A percentile compares a stretch with the other conserved stretches of the same genome.
Evolutionary conservation across 176 grass and related monocot genomes (phyloP).

Genomic region (Paspalum notatum): DNA sequence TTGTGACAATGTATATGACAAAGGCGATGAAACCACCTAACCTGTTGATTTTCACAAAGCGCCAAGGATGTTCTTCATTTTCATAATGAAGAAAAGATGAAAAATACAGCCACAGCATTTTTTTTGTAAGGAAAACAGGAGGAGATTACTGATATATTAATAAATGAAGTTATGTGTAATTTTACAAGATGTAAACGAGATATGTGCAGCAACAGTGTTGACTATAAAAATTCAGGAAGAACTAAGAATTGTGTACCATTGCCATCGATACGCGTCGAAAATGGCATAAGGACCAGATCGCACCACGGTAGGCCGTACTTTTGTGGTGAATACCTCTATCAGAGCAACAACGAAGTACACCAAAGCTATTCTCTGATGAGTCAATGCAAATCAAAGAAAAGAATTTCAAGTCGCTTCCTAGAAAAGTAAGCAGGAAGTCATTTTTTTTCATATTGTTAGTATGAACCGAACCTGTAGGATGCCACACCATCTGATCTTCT

Average conservation of each 20-base stretch:
- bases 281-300: constrained; percentile 47
- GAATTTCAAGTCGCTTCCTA: not conserved
- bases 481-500: constrained; percentile 78
- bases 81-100: not conserved
- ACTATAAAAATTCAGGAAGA: not conserved
- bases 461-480: constrained; percentile 67
- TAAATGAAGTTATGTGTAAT: no score
- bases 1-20: constrained; percentile 56
- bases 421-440: not conserved
- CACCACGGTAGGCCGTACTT: constrained; percentile 43
- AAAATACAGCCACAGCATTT: not conserved
- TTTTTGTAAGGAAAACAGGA: no score
- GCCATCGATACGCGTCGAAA: constrained; percentile 58
- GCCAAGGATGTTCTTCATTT: not conserved
- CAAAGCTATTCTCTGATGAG: constrained; percentile 69
- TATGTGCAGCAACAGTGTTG: not conserved
- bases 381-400: constrained; percentile 3
- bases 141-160: no score
- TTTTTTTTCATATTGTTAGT: not conserved
- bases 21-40: constrained; percentile 49
- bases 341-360: constrained; percentile 74
- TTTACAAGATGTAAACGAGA: no score
- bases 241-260: constrained; percentile 55
- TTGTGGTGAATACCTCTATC: constrained; percentile 57
- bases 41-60: constrained; percentile 42